phyloP scores from a whole-genome alignment of 768 basidiomycete genomes.

The Termitomyces sp. region DNA sequence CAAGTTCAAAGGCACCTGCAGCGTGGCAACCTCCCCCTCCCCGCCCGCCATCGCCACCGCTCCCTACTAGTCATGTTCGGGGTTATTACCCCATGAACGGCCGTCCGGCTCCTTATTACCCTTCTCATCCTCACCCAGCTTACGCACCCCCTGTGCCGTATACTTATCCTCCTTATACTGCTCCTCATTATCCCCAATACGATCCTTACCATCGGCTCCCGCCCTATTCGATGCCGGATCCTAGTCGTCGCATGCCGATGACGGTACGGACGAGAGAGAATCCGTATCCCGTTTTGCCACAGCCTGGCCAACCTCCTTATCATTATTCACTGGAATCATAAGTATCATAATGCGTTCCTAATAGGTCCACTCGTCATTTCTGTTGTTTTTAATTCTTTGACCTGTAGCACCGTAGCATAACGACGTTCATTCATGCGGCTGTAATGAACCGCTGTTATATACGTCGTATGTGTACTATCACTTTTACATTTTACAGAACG shows the following conservation, averaged over 20 bases:
- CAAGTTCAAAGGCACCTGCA: background rate
- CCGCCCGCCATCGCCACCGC: background rate
- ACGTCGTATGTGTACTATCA: background rate
- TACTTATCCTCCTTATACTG: slow-evolving; percentile 14
- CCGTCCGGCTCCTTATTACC: slow-evolving; percentile 6
- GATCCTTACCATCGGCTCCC: slow-evolving; percentile 5
- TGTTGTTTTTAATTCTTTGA: background rate
- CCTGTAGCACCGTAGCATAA: background rate
- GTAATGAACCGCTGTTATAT: background rate
- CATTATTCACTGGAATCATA: slow-evolving; percentile 12
- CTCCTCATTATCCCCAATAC: slow-evolving; percentile 15
- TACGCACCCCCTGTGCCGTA: slow-evolving; percentile 10
- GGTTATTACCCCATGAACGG: slow-evolving; percentile 10
- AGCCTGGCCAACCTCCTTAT: slow-evolving; percentile 12
- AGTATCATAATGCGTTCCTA: background rate
- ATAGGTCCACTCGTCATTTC: background rate
- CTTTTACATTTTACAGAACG: background rate
- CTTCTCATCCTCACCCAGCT: slow-evolving; percentile 7
- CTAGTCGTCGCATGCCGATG: slow-evolving; percentile 2
- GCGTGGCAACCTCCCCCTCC: background rate
- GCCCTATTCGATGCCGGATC: slow-evolving; percentile 7
- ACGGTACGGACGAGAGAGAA: slow-evolving; percentile 12
- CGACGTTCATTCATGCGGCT: background rate
- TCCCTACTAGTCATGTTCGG: slow-evolving; percentile 9
- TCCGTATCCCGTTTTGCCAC: slow-evolving; percentile 16